Evolutionary conservation across 2,329 filamentous ascomycete species (phyloP), one percentile per base, ranked within the genome.

Genomic region (Pseudogymnoascus sp.): DNA sequence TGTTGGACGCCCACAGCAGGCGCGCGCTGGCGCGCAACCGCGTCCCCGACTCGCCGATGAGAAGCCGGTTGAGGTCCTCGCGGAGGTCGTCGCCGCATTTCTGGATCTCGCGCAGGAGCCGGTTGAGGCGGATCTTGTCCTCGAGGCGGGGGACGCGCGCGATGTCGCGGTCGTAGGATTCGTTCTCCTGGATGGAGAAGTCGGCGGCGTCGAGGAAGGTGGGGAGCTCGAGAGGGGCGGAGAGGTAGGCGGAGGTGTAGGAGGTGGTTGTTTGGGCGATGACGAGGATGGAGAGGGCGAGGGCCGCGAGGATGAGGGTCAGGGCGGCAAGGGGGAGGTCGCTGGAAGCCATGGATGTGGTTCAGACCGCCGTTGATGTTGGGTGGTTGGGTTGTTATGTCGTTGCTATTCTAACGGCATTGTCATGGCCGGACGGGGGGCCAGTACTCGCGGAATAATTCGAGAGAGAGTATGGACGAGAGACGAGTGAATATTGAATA

Each of bases 141-240:
- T 87, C 84, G 31, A 87, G 77, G 42, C 81, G 81, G 70, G 78
- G 78, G 40, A 87, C 79, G 64, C 80, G 82, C 63, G 79, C 76
- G 59, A 87, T 78, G 69, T 88, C 84, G 68, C 79, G 77, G 72
- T 87, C 83, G 71, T 87, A 87, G 69, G 79, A 83, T 73, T 87
- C 85, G 69, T 87, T 87, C 72, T 88, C 85, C 68, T 82, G 77
- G 59, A 86, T 78, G 40, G 84, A 71, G 69, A 80, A 84, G 71
- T 87, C 84, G 69, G 85, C 79, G 14, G 82, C 79, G 70, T 87
- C 84, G 69, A 86, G 73, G 68, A 87, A 84, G 63, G 79, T 79
- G 64, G 75, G 74, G 63, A 87, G 78, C 73, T 88, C 84, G 66
- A 76, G 77, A 28, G 85, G 84, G 28, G 85, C 85, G 37, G 78